Base-by-base conservation (phyloP, 352 stramenopile genomes). In the Chrysophaeum taylorii region DNA sequence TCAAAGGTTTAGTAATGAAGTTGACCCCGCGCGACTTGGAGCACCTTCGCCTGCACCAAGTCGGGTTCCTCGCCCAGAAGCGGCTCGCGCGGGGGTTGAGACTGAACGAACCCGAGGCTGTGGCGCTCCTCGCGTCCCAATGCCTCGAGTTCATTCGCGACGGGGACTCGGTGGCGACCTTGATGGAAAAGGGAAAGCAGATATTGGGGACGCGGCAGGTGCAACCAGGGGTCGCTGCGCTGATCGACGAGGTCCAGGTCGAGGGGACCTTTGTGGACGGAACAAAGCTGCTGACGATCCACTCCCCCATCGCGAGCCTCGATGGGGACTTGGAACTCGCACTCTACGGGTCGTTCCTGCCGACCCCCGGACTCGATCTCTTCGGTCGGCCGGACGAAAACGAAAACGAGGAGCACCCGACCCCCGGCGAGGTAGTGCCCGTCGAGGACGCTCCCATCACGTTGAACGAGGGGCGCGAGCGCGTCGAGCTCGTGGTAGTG, bases 181-280 rank as follows among this genome's bases (percentile, higher is more conserved):
- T 95, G 33, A 96, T 96, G 90, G 84, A 75, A 9, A 72, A 91
- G 9, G 89, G 89, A 27, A 84, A 88, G 42, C 81, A 86, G 38
- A 75, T 96, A 53, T 78, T 96, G 4, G 90, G 90, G 15, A 70
- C 73, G 35, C 75, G 53, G 71, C 88, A 97, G 81, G 92, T 97
- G 23, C 81, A 96, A 70, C 83, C 92, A 0, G 92, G 91, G n/a
- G 91, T 98, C 41, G 76, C 89, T 1, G 73, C 76, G 29, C 81
- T 97, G 31, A 76, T 98, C 37, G 77, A 90, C 60, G 87, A 97
- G 74, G 91, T 98, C 33, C 92, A 98, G 81, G 84, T 98, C 21
- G 94, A 98, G 83, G 92, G 89, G 23, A 98, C 92, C 29, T 98
- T 98, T 83, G 90, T 89, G 0, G 93, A 98, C 81, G 93, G 93